Conservation (phyloP, 495 filamentous ascomycete genomes). For the Neurospora intermedia region DNA sequence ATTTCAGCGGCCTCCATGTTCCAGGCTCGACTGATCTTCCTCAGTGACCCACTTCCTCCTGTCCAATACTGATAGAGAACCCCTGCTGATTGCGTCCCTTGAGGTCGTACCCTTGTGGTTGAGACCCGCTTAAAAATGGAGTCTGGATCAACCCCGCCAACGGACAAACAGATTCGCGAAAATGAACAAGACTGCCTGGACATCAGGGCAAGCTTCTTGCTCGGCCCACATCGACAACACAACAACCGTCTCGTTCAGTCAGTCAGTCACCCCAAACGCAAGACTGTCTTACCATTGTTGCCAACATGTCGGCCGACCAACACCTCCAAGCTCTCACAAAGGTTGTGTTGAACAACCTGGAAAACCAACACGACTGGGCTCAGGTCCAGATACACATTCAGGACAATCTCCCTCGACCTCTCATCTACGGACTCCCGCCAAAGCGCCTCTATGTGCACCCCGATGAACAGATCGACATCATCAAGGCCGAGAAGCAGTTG, state of each 20-base stretch:
- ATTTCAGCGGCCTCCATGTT: neutral
- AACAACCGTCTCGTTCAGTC: neutral
- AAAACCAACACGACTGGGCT: constrained; percentile 82
- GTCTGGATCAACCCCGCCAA: neutral
- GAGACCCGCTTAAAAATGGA: neutral
- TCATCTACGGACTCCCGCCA: constrained; percentile 85
- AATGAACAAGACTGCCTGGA: neutral
- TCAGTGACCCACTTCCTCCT: neutral
- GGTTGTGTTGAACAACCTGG: constrained; percentile 69
- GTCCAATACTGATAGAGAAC: neutral
- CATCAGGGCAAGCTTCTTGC: neutral
- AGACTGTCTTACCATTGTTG: neutral
- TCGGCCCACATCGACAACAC: neutral
- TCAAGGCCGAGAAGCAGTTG: constrained; percentile 43
- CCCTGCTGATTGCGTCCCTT: neutral
- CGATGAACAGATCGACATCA: constrained; percentile 74
- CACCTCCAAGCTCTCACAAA: constrained; percentile 41
- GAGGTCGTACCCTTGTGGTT: neutral
- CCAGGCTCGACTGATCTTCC: neutral
- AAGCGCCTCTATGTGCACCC: constrained; percentile 82
- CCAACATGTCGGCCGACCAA: constrained; percentile 15
- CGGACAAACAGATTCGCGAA: neutral
- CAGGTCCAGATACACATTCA: constrained; percentile 50
- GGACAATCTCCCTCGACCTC: constrained; percentile 40
- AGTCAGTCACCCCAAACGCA: neutral